Conservation (phyloP, 2,329 filamentous ascomycete genomes). For the Podosphaera xanthii region DNA sequence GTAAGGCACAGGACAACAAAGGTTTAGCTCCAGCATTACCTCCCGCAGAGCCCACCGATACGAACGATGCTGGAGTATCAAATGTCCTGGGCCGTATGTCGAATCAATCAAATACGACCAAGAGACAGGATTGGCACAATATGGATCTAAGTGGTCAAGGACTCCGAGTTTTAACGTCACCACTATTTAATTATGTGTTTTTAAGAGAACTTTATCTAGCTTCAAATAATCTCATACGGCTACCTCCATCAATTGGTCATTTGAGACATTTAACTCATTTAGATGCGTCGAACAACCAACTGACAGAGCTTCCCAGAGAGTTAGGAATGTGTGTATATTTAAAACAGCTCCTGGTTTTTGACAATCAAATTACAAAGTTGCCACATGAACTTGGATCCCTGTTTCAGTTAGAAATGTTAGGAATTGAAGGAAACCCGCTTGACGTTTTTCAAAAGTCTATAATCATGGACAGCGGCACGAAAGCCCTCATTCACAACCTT, state of each 20-base stretch:
- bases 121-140: slow-evolving; percentile 72
- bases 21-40: slow-evolving; percentile 28
- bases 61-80: slow-evolving; percentile 24
- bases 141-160: slow-evolving; percentile 94
- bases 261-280: slow-evolving; percentile 62
- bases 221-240: slow-evolving; percentile 63
- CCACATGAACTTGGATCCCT: slow-evolving; percentile 76
- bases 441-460: slow-evolving; percentile 55
- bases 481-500: slow-evolving; percentile 59
- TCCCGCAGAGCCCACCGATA: slow-evolving; percentile 19
- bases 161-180: slow-evolving; percentile 54
- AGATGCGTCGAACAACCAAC: slow-evolving; percentile 72
- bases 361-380: slow-evolving; percentile 65
- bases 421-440: slow-evolving; percentile 78
- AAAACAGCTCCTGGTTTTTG: slow-evolving; percentile 66
- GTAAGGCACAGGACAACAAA: slow-evolving; percentile 47
- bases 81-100: slow-evolving; percentile 34
- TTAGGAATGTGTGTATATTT: slow-evolving; percentile 93
- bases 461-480: slow-evolving; percentile 71
- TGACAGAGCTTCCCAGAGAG: slow-evolving; percentile 64
- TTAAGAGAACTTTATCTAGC: slow-evolving; percentile 81
- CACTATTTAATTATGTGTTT: slow-evolving; percentile 73
- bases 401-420: slow-evolving; percentile 69
- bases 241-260: slow-evolving; percentile 65
- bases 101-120: slow-evolving; percentile 41